phyloP scores from a whole-genome alignment of 2,329 filamentous ascomycete genomes.

The Cryoendolithus antarcticus region DNA sequence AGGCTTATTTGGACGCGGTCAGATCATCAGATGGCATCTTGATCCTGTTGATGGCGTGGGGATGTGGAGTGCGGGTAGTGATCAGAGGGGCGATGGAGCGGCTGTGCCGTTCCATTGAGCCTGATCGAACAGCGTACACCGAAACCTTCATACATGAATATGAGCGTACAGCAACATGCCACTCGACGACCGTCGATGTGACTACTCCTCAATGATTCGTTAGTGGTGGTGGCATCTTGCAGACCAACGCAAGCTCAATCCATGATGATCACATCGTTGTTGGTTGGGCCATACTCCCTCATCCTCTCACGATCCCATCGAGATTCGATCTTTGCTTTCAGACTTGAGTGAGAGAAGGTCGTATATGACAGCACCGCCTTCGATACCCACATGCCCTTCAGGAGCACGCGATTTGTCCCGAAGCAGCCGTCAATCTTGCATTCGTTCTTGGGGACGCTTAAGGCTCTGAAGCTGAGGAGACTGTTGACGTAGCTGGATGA shows the following conservation, averaged over 20 bases:
- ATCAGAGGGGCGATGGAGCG: slow-evolving; percentile 72
- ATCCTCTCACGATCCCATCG: not conserved
- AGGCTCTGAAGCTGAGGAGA: not conserved
- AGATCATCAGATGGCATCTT: slow-evolving; percentile 67
- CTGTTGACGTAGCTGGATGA: slow-evolving; percentile 1
- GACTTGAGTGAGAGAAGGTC: not conserved
- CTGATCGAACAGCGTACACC: not conserved
- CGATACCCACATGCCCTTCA: not conserved
- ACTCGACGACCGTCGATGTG: no score
- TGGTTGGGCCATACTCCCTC: not conserved
- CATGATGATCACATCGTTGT: no score
- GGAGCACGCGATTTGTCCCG: not conserved
- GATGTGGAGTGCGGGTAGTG: slow-evolving; percentile 82
- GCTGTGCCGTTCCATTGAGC: slow-evolving; percentile 37
- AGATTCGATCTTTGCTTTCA: not conserved
- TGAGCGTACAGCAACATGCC: no score
- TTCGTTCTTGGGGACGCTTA: not conserved
- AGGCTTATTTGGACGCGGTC: slow-evolving; percentile 68
- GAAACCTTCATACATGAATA: no score
- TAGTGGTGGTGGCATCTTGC: no score
- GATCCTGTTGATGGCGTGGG: slow-evolving; percentile 53
- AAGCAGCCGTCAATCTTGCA: not conserved
- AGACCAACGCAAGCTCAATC: no score
- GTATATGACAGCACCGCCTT: not conserved
- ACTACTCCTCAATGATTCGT: no score